phyloP scores from a whole-genome alignment of 2,329 filamentous ascomycete species.

The Trichoderma sp. region DNA sequence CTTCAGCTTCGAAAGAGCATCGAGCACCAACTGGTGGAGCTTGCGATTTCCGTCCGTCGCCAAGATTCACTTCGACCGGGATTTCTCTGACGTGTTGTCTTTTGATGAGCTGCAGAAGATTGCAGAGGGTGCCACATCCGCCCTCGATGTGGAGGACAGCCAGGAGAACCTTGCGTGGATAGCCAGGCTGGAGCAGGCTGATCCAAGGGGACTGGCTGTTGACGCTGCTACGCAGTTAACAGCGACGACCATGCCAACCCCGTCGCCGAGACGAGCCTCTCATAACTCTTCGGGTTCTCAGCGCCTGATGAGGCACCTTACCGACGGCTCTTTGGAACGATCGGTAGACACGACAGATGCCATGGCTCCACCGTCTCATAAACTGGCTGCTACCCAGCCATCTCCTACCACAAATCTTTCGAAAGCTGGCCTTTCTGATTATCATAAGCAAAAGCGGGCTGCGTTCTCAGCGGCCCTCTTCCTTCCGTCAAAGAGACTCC shows the following conservation, averaged over 20 bases:
- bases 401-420: not conserved
- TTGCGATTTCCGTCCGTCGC: constrained; percentile 75
- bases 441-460: constrained; percentile 20
- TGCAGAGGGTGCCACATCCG: constrained; percentile 59
- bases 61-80: constrained; percentile 77
- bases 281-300: constrained; percentile 32
- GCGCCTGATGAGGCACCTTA: constrained; percentile 23
- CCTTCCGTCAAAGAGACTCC: constrained; percentile 32
- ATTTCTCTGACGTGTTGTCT: constrained; percentile 66
- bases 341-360: not conserved
- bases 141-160: constrained; percentile 55
- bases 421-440: constrained; percentile 8
- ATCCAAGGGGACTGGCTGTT: constrained; percentile 48
- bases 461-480: not conserved
- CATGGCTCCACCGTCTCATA: not conserved
- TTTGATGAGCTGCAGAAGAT: constrained; percentile 71
- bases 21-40: constrained; percentile 70
- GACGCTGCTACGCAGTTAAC: constrained; percentile 53
- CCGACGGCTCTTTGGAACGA: constrained; percentile 2
- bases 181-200: constrained; percentile 58
- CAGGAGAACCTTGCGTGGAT: constrained; percentile 66
- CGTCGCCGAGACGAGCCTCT: constrained; percentile 39
- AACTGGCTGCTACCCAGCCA: not conserved
- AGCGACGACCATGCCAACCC: constrained; percentile 42
- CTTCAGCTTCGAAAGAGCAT: constrained; percentile 74